Conservation (phyloP, 768 basidiomycete species). For the Pulveroboletus sp. region DNA sequence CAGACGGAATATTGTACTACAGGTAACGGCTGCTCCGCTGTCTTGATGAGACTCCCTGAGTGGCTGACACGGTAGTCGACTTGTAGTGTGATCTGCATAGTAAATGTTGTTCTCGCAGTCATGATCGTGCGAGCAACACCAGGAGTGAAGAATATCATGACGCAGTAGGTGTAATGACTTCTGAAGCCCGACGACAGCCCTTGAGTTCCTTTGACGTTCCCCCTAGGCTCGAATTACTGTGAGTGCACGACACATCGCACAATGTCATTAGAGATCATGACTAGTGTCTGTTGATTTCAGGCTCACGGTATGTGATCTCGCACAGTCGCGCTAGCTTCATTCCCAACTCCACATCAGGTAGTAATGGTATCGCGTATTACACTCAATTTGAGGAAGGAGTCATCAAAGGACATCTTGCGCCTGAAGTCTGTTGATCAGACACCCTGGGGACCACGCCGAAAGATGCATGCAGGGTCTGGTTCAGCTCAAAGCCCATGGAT, state of each 20-base stretch:
- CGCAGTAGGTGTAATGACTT: slow-evolving; percentile 21
- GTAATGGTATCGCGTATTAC: slow-evolving; percentile 70
- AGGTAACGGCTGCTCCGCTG: slow-evolving; percentile 16
- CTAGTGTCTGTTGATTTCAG: slow-evolving; percentile 27
- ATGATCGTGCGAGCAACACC: slow-evolving; percentile 32
- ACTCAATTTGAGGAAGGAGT: slow-evolving; percentile 48
- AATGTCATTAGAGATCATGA: slow-evolving; percentile 27
- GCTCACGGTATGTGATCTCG: slow-evolving; percentile 10
- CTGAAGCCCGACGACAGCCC: background rate
- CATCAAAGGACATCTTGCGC: background rate
- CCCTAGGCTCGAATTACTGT: slow-evolving; percentile 38
- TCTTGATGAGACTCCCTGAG: background rate
- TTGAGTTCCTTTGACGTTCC: background rate
- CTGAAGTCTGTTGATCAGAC: background rate
- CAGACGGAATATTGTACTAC: slow-evolving; percentile 35
- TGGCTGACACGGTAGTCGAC: background rate
- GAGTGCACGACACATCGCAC: slow-evolving; percentile 10
- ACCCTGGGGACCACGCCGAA: background rate
- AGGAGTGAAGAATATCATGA: slow-evolving; percentile 34
- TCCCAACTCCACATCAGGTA: slow-evolving; percentile 32
- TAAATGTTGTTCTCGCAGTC: slow-evolving; percentile 35
- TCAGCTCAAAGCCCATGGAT: background rate
- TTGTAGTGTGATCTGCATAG: slow-evolving; percentile 35
- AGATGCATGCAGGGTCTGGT: background rate
- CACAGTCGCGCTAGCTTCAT: background rate